phyloP scores from a whole-genome alignment of 768 basidiomycete genomes.

The Grammothele lineata region DNA sequence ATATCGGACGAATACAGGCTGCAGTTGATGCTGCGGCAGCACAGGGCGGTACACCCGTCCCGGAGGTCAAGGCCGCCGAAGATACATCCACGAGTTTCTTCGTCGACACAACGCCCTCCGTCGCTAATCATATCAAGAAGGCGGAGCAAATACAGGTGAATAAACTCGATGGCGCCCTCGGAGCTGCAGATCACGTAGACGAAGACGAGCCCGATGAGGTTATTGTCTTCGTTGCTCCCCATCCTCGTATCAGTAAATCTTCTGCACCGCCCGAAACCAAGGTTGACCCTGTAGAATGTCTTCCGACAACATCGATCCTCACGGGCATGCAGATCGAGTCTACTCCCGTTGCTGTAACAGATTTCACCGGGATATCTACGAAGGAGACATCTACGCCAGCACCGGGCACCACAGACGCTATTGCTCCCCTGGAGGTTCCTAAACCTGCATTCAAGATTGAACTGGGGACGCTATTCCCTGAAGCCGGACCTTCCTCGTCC shows the following conservation, averaged over 20 bases:
- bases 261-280: neutral
- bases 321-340: constrained; percentile 15
- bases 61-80: constrained; percentile 10
- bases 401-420: too few relatives aligned
- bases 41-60: neutral
- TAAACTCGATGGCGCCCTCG: constrained; percentile 7
- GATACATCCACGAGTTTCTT: constrained; percentile 39
- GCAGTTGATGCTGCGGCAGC: constrained; percentile 31
- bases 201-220: constrained; percentile 56
- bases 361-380: neutral
- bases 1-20: constrained; percentile 45
- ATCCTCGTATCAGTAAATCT: constrained; percentile 42
- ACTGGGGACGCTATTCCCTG: constrained; percentile 4
- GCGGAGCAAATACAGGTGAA: constrained; percentile 3
- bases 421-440: too few relatives aligned
- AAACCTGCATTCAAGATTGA: neutral
- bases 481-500: neutral
- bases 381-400: neutral
- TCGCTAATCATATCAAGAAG: neutral
- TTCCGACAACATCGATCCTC: constrained; percentile 24
- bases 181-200: constrained; percentile 1
- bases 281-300: neutral
- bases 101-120: constrained; percentile 27
- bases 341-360: neutral
- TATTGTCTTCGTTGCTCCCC: constrained; percentile 76